Percentiles rank a stretch among this genome's conserved stretches.
Conservation (phyloP, 352 stramenopile species). For the Phytophthora palmivora region DNA sequence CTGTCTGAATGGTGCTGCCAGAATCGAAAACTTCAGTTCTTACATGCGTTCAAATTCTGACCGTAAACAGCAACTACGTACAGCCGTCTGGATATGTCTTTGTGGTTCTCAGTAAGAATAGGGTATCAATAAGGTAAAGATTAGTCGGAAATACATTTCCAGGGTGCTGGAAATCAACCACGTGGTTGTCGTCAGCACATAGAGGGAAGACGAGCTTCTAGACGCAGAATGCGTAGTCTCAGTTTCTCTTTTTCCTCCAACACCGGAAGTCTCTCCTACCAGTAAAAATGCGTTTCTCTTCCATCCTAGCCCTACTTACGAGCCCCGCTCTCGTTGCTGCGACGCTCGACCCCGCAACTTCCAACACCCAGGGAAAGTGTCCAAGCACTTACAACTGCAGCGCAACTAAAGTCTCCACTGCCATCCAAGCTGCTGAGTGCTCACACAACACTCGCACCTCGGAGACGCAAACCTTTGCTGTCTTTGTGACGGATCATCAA, state of each 20-base stretch:
- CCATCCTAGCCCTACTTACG: conserved; percentile 25
- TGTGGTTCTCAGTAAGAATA: not conserved
- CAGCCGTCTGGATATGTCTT: conserved; percentile 1
- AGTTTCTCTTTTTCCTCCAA: not conserved
- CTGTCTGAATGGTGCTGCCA: too few species aligned
- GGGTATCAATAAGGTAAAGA: conserved; percentile 5
- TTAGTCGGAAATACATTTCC: not conserved
- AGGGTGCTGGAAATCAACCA: conserved; percentile 3
- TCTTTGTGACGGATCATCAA: conserved; percentile 42
- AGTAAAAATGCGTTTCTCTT: conserved; percentile 27
- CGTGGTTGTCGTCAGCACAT: not conserved
- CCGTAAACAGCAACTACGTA: conserved; percentile 2
- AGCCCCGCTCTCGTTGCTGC: conserved; percentile 27
- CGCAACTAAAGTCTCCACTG: conserved; percentile 18
- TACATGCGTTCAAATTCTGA: not conserved
- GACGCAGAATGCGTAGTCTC: not conserved
- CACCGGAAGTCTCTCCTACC: conserved; percentile 1
- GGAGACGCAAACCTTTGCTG: conserved; percentile 36
- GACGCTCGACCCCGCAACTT: conserved; percentile 26
- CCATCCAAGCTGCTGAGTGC: conserved; percentile 49
- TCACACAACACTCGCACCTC: conserved; percentile 47
- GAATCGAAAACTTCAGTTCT: too few species aligned
- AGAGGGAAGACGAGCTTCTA: not conserved
- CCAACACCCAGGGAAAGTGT: conserved; percentile 35
- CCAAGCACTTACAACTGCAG: conserved; percentile 27